These are phyloP conservation scores for Schizosaccharomyces lindneri DNA, from an alignment of 805 yeast genomes.

Conservation along the genomic window DNA sequence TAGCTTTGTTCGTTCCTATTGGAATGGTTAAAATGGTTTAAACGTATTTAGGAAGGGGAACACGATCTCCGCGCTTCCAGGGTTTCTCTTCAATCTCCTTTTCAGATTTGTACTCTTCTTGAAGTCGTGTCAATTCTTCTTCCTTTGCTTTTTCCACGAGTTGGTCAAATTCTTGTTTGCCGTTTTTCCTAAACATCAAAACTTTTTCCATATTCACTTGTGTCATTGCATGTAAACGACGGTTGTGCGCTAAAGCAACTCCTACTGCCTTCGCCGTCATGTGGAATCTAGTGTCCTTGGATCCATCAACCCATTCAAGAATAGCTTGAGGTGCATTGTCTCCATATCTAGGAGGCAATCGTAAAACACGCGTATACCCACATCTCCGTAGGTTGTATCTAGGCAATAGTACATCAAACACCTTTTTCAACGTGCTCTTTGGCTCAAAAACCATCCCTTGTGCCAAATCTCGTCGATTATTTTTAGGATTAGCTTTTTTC, in stretches of 20 bases:
- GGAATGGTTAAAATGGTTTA: constrained; percentile 8
- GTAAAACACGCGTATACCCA: constrained; percentile 69
- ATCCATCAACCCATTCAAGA: constrained; percentile 60
- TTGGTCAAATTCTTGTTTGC: constrained; percentile 25
- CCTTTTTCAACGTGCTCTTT: constrained; percentile 30
- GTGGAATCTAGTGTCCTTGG: constrained; percentile 51
- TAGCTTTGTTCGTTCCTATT: neutral
- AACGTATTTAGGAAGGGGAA: constrained; percentile 3
- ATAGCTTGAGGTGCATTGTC: constrained; percentile 81
- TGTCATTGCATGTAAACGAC: constrained; percentile 29
- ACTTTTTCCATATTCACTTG: constrained; percentile 30
- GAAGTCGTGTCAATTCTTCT: neutral
- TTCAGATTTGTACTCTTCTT: constrained; percentile 15
- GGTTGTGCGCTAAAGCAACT: constrained; percentile 47
- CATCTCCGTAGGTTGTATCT: constrained; percentile 40
- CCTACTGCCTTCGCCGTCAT: constrained; percentile 54
- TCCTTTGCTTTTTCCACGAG: neutral
- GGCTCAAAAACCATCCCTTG: constrained; percentile 24
- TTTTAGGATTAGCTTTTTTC: constrained; percentile 14
- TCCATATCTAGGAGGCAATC: constrained; percentile 62
- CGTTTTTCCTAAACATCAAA: constrained; percentile 22
- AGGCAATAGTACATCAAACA: constrained; percentile 36
- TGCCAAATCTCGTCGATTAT: constrained; percentile 9
- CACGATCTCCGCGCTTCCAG: constrained; percentile 7
- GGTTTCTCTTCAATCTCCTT: constrained; percentile 28